Base-by-base conservation (phyloP, 1,139 yeast genomes). In the Blastobotrys malaysiensis region DNA sequence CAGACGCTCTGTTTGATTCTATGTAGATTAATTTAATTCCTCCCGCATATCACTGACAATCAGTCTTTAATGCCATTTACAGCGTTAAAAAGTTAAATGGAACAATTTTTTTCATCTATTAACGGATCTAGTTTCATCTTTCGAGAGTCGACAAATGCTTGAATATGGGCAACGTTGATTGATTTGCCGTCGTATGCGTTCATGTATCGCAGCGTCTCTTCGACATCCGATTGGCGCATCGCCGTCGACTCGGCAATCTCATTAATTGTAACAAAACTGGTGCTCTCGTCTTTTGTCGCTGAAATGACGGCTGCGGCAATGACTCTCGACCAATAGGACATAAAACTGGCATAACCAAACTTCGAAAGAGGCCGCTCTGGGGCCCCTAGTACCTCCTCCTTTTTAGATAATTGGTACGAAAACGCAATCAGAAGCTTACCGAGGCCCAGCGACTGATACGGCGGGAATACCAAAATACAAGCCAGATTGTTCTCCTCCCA, bases 311-410 rank as follows among this genome's bases (percentile, higher is more conserved):
- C 75, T 53, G 75, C 65, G 0, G 78, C 74, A 1, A 86, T 61
- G 2, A 73, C 66, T 49, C 77, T 75, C 13, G 88, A 76, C 99
- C 99, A 93, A 69, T 79, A 91, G n/a, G 79, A 73, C 36, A 86
- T 64, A 64, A 90, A 93, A 4, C 91, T 81, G 4, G 81, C 73
- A 52, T 78, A 77, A 0, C 99, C 99, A 68, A 82, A 87, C 0
- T 86, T 85, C 5, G 96, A 87, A 18, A 93, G 73, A 0, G 99
- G 99, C 60, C 84, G 80, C 67, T 93, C 99, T 0, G 99, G 99
- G 0, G 97, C 96, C 55, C 97, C 90, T 27, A 76, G 69, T 50
- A 74, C 71, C 65, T 68, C 82, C 70, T 71, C 87, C 67, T 62
- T 78, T 50, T 75, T 58, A 0, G 96, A 88, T 19, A 89, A 67